Base-by-base conservation (phyloP, 148 eudicot genomes). In the Linanthus parryae region DNA sequence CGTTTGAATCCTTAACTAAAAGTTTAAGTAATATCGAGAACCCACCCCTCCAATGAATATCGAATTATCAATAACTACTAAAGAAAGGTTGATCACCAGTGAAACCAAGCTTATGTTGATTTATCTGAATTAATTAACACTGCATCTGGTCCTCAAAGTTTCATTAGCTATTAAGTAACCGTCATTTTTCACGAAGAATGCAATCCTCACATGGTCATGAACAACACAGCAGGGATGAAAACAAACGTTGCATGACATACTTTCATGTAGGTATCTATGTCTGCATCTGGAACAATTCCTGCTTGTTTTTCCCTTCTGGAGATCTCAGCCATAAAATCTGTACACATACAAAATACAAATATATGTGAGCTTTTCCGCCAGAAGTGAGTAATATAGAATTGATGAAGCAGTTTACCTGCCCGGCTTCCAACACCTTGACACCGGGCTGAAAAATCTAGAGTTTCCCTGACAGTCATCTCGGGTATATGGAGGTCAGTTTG, bases 341-440 rank as follows among this genome's bases (percentile, higher is more conserved):
- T 17, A 34, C 27, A 59, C 40, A 21, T 33, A 14, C 0, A 40
- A 25, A 25, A 26, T 20, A 55, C 12, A 26, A 13, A n/a, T n/a
- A n/a, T n/a, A n/a, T n/a, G n/a, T n/a, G n/a, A 1, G n/a, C 24
- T 5, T 29, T 29, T 41, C n/a, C 34, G 31, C 31, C n/a, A 23
- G 10, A 13, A 35, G 35, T 25, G 30, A n/a, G 9, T 28, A 48
- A 30, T 11, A 5, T 28, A 48, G 7, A 16, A 41, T 21, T 5
- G 16, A 48, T 14, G 6, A 44, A 29, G 20, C 11, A 1, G 22
- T n/a, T 20, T 64, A 83, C 96, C 92, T 73, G 88, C 68, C 51
- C 92, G 76, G 57, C 67, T 76, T 39, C 85, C 86, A 59, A 76
- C 73, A 50, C 96, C 96, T 64, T 79, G 96, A 68, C 89, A 84